A percentile compares a stretch with the other conserved stretches of the same genome.
Evolutionary conservation across 495 filamentous ascomycete species (phyloP).

Genomic region (Aspergillus indologenus): DNA sequence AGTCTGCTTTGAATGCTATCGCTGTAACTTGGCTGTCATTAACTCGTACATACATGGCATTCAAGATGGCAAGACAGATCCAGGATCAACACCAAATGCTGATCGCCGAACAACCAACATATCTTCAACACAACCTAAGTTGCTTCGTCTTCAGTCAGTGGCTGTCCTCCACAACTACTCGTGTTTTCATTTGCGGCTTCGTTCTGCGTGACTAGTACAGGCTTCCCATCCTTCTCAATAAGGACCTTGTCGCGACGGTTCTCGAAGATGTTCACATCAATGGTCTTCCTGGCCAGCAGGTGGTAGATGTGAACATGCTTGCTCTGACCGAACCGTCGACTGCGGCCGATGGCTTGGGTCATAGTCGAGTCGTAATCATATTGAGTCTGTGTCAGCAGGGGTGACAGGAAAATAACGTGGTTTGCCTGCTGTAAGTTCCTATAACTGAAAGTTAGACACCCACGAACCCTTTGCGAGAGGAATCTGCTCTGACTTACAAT

Average conservation of each 20-base stretch:
- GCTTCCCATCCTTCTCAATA: slow-evolving; percentile 22
- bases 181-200: slow-evolving; percentile 18
- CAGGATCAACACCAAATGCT: neutral
- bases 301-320: slow-evolving; percentile 68
- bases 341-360: slow-evolving; percentile 71
- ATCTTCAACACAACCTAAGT: slow-evolving; percentile 8
- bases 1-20: neutral
- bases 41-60: neutral
- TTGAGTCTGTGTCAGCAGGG: slow-evolving; percentile 52
- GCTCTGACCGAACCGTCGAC: slow-evolving; percentile 64
- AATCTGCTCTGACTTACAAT: slow-evolving; percentile 46
- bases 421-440: slow-evolving; percentile 75
- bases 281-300: slow-evolving; percentile 58
- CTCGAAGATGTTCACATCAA: slow-evolving; percentile 68
- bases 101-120: neutral
- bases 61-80: neutral
- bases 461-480: neutral
- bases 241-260: slow-evolving; percentile 32
- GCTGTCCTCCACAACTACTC: slow-evolving; percentile 21
- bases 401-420: slow-evolving; percentile 72
- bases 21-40: neutral
- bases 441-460: neutral
- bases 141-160: slow-evolving; percentile 17
- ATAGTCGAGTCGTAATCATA: slow-evolving; percentile 58
- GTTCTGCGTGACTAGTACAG: slow-evolving; percentile 15